These are phyloP conservation scores for Solanum bulbocastanum DNA, from an alignment of 257 asterid genomes.

Conservation along the genomic window DNA sequence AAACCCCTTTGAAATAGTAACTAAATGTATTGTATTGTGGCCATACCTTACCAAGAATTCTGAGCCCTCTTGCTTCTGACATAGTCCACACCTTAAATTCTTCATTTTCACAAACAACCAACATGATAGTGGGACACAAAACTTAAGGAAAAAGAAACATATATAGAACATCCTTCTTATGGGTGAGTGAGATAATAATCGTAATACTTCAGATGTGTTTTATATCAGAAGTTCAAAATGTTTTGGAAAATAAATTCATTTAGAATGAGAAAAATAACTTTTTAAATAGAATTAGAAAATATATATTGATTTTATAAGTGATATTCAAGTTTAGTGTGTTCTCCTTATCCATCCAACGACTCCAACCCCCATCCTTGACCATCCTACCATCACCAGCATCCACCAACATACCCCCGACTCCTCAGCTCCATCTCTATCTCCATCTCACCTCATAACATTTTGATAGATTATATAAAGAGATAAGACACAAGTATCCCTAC, in stretches of 20 bases:
- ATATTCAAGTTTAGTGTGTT: neutral
- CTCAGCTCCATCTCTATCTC: neutral
- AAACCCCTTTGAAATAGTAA: neutral
- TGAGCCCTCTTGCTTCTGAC: constrained; percentile 12
- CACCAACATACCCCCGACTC: neutral
- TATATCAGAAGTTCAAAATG: neutral
- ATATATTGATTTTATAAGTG: neutral
- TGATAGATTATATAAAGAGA: neutral
- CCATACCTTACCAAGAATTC: neutral
- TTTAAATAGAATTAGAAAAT: neutral
- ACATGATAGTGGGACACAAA: neutral
- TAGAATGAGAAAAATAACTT: neutral
- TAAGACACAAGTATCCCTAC: neutral
- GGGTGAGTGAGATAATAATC: neutral
- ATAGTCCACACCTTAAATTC: neutral
- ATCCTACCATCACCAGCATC: neutral
- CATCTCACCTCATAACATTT: neutral
- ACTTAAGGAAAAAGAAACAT: neutral
- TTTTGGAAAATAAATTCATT: neutral
- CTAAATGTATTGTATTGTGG: neutral
- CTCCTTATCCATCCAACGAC: too few relatives aligned
- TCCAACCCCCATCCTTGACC: neutral
- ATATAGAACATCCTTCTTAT: neutral
- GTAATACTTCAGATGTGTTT: neutral
- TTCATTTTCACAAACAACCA: neutral